phyloP scores from a whole-genome alignment of 2,329 filamentous ascomycete species.

The Lachnellula subtilissima region DNA sequence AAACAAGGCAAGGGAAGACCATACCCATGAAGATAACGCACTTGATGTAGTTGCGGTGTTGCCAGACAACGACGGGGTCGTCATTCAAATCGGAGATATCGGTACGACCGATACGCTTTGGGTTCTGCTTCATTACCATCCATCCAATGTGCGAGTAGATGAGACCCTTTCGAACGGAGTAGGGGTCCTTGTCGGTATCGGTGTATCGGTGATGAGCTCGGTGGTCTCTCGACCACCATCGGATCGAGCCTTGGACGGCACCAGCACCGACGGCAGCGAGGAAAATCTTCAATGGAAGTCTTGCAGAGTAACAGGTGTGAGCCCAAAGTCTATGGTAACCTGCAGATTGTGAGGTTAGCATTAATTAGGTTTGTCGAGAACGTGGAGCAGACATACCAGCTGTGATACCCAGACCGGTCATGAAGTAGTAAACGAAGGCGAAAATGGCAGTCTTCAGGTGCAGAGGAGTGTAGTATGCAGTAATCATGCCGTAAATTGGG shows the following conservation, averaged over 20 bases:
- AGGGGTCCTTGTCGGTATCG: slow-evolving; percentile 88
- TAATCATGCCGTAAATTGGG: slow-evolving; percentile 67
- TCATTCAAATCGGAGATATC: slow-evolving; percentile 87
- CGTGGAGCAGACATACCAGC: slow-evolving; percentile 50
- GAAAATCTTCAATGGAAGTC: slow-evolving; percentile 71
- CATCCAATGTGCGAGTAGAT: slow-evolving; percentile 81
- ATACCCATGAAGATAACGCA: slow-evolving; percentile 73
- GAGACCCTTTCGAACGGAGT: slow-evolving; percentile 84
- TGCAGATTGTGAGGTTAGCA: slow-evolving; percentile 16
- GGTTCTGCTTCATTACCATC: slow-evolving; percentile 94
- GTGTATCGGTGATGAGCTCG: slow-evolving; percentile 87
- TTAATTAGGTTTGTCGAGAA: neutral
- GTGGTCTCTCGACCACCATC: slow-evolving; percentile 87
- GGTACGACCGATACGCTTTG: slow-evolving; percentile 80
- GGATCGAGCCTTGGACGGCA: slow-evolving; percentile 78
- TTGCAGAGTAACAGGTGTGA: slow-evolving; percentile 77
- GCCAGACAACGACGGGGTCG: slow-evolving; percentile 79
- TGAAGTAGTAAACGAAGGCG: slow-evolving; percentile 76
- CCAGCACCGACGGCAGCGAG: slow-evolving; percentile 77
- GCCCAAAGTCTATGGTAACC: slow-evolving; percentile 83
- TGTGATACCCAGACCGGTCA: slow-evolving; percentile 75
- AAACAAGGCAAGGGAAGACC: slow-evolving; percentile 68
- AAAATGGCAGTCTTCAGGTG: slow-evolving; percentile 67
- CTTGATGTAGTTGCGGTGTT: slow-evolving; percentile 83
- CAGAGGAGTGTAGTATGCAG: slow-evolving; percentile 74